A percentile compares a stretch with the other conserved stretches of the same genome.
These are phyloP conservation scores for Euphorbia schlechtendalii DNA, from an alignment of 441 rosid species.

Conservation along the genomic window DNA sequence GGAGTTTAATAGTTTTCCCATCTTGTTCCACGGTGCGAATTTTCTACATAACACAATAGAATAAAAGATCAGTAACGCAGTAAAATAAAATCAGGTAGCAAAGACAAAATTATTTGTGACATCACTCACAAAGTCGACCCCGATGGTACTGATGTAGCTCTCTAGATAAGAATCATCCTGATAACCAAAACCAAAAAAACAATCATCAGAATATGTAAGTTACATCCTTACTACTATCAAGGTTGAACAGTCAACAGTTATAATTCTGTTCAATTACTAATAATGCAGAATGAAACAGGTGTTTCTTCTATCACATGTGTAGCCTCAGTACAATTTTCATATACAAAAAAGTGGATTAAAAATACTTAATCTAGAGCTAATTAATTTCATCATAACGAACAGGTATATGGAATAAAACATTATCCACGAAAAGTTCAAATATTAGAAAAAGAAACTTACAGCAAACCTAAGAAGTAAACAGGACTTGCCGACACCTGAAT, in stretches of 20 bases:
- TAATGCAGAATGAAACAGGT: background rate
- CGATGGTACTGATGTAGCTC: conserved; percentile 96
- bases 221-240: background rate
- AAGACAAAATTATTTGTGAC: background rate
- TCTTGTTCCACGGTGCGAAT: conserved; percentile 98
- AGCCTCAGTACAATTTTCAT: background rate
- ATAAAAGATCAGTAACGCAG: background rate
- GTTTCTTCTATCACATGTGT: background rate
- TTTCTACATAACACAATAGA: conserved; percentile 42
- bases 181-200: conserved; percentile 2
- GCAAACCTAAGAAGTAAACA: conserved; percentile 34
- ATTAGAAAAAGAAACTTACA: conserved; percentile 19
- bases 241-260: too few species aligned
- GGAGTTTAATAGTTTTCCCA: conserved; percentile 90
- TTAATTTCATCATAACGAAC: background rate
- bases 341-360: background rate
- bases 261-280: too few species aligned
- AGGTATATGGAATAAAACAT: background rate
- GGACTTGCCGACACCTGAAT: conserved; percentile 34
- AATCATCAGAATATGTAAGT: background rate
- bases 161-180: conserved; percentile 96
- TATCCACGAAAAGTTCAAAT: background rate
- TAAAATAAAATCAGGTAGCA: background rate
- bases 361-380: background rate
- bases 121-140: conserved; percentile 86